Evolutionary conservation across 2,329 filamentous ascomycete genomes (phyloP).

Genomic region (Aspergillus hortae): DNA sequence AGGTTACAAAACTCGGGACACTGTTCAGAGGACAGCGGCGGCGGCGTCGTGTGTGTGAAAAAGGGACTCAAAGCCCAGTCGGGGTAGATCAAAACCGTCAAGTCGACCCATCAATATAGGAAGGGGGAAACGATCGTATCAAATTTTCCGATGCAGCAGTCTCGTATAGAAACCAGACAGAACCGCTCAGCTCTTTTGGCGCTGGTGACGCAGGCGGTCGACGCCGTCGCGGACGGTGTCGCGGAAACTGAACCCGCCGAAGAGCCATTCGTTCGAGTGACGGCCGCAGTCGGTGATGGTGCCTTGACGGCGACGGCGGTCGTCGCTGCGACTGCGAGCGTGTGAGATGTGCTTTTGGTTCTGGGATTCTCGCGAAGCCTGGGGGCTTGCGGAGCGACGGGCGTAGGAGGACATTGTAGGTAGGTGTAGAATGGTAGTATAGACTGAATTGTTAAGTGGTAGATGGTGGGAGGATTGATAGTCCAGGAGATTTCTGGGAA

Average conservation of each 20-base stretch:
- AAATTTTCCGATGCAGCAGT: no score
- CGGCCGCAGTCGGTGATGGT: slow-evolving; percentile 46
- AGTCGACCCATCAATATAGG: no score
- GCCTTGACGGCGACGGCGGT: slow-evolving; percentile 37
- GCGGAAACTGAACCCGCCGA: slow-evolving; percentile 46
- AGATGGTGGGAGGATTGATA: not conserved
- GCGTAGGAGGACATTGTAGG: slow-evolving; percentile 3
- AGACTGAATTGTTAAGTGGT: not conserved
- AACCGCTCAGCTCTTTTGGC: slow-evolving; percentile 10
- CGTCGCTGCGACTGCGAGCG: slow-evolving; percentile 26
- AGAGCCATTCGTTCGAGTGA: slow-evolving; percentile 52
- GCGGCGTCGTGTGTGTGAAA: no score
- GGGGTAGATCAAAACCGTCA: no score
- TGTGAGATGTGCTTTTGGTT: slow-evolving; percentile 12
- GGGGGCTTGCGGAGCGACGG: slow-evolving; percentile 17
- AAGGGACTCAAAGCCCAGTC: no score
- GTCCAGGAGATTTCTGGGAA: no score
- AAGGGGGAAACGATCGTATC: no score
- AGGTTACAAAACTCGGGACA: no score
- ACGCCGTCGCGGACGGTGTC: slow-evolving; percentile 43
- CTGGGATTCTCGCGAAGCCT: slow-evolving; percentile 9
- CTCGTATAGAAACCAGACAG: no score
- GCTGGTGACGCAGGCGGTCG: slow-evolving; percentile 25
- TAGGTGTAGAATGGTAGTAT: slow-evolving; percentile 13
- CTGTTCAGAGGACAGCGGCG: no score